These are phyloP conservation scores for Salix udensis DNA, from an alignment of 345 rosid genomes.

Conservation along the genomic window DNA sequence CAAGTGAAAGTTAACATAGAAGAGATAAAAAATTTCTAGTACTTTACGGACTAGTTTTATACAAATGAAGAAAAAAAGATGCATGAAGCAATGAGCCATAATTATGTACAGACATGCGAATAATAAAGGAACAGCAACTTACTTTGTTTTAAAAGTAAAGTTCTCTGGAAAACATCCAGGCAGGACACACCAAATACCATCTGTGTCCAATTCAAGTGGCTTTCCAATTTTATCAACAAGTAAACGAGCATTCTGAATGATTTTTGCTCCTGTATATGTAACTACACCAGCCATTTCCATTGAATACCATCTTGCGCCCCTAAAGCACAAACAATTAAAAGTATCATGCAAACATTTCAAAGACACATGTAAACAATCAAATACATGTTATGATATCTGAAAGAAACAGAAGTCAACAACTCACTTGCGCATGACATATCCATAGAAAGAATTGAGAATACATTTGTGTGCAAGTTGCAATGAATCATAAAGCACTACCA, in stretches of 20 bases:
- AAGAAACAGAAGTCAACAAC: conserved; percentile 25
- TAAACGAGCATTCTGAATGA: conserved; percentile 91
- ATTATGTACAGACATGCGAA: neutral
- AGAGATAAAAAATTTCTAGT: neutral
- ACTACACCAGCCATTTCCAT: conserved; percentile 99
- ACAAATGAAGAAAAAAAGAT: neutral
- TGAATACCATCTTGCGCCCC: conserved; percentile 99
- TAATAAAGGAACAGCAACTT: conserved; percentile 31
- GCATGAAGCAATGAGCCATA: neutral
- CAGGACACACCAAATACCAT: conserved; percentile 96
- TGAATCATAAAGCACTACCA: conserved; percentile 97
- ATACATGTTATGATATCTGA: conserved; percentile 1
- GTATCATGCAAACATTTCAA: conserved; percentile 22
- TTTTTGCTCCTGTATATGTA: conserved; percentile 97
- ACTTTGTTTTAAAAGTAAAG: conserved; percentile 85
- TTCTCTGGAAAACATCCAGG: conserved; percentile 98
- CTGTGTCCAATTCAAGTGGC: conserved; percentile 97
- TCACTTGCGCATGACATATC: conserved; percentile 99
- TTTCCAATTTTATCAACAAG: conserved; percentile 93
- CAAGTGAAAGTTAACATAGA: conserved; percentile 19
- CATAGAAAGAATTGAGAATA: conserved; percentile 94
- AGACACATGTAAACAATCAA: conserved; percentile 12
- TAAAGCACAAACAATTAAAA: conserved; percentile 29
- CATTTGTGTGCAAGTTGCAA: conserved; percentile 97
- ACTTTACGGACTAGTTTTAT: neutral